Base-by-base conservation (phyloP, 2,329 filamentous ascomycete genomes). In the Purpureocillium lavendulum region DNA sequence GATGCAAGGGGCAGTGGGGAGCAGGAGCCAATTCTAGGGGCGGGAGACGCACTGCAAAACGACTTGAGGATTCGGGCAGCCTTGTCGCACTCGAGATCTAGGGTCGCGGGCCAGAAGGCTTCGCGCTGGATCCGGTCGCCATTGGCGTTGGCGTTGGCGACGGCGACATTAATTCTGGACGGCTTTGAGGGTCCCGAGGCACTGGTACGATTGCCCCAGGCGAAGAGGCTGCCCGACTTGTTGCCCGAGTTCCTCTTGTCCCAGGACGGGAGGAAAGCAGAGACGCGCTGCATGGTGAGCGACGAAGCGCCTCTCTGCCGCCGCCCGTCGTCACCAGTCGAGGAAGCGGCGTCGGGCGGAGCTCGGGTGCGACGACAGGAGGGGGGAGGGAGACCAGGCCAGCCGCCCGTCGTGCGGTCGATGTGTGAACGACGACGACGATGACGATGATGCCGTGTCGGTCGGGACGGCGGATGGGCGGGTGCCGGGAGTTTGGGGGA, bases 71-170 rank as follows among this genome's bases (percentile, higher is more conserved):
- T 95, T 41, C 87, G 75, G 43, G 88, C 87, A 35, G 88, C 86
- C 66, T 95, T 95, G 64, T 95, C 87, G 61, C 84, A 85, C 69
- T 96, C 89, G 50, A 84, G 82, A 58, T 95, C 89, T 38, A 95
- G 69, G 1, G 82, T 84, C 26, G 84, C 83, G 3, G 87, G 87
- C 85, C 85, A 92, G 54, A 90, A 90, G 17, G 84, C 80, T 58
- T 94, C 86, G 24, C 59, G 54, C 35, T 63, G 58, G 21, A 63
- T 52, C 18, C 54, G 53, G 42, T 42, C 49, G n/a, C n/a, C n/a
- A n/a, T n/a, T n/a, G n/a, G n/a, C n/a, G 36, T 36, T 49, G 21
- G 6, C 21, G 42, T 61, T 62, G 42, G 61, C 59, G 30, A 54
- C 54, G 16, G 51, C 47, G 14, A 56, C 54, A 46, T 64, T 60